Evolutionary conservation across 75 land plant genomes (phyloP).

Genomic region (Pinus tabuliformis): DNA sequence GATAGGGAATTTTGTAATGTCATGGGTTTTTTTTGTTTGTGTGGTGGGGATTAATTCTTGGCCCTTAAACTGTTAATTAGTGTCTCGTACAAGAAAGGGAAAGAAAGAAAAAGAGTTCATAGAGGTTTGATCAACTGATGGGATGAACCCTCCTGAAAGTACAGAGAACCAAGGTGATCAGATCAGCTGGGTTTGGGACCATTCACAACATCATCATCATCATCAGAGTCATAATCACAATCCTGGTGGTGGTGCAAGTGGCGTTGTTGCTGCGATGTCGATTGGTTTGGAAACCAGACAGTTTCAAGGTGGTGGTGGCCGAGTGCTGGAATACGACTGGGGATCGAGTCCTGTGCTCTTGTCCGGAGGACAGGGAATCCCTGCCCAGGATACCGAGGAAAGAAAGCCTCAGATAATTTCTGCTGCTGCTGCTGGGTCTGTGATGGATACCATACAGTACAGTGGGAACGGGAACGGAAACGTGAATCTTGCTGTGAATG

Average conservation of each 20-base stretch:
- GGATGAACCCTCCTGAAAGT: conserved; percentile 8
- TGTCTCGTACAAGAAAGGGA: not conserved
- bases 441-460: conserved; percentile 4
- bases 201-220: not conserved
- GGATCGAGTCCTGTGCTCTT: conserved; percentile 5
- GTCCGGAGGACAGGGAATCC: not conserved
- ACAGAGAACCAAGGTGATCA: conserved; percentile 5
- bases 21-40: not conserved
- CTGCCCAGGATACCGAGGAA: not conserved
- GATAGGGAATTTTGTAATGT: not conserved
- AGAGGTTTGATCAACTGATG: not conserved
- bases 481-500: conserved; percentile 9
- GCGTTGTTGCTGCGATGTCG: not conserved
- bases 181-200: conserved; percentile 8
- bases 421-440: not conserved
- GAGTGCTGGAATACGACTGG: not conserved
- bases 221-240: not conserved
- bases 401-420: conserved; percentile 9
- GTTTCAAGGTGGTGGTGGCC: not conserved
- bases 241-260: too few species aligned
- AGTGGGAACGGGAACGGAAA: conserved; percentile 1
- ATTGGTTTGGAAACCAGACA: conserved; percentile 3
- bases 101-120: not conserved
- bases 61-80: too few species aligned
- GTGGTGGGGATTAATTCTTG: not conserved